Base-by-base conservation (phyloP, 768 basidiomycete species). In the Dioszegia crocea region DNA sequence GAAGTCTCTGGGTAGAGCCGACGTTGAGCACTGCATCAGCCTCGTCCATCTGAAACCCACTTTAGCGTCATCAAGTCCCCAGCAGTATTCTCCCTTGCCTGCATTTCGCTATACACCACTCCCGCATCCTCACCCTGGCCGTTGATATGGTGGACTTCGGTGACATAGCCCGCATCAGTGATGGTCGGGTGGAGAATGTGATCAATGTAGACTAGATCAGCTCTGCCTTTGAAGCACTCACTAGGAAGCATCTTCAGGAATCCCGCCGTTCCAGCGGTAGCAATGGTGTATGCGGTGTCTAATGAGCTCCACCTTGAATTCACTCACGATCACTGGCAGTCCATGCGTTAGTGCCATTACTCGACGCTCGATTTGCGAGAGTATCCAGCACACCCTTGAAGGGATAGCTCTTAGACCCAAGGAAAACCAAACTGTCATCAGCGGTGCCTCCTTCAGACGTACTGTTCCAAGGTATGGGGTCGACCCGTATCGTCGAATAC, bases 401-500 rank as follows among this genome's bases (percentile, higher is more conserved):
- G 0, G 94, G 93, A 71, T 91, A 98, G 67, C 88, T 86, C 71
- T 94, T 86, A 0, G 91, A 94, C 4, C 96, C 96, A 83, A 97
- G 88, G 74, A 98, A 98, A 29, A 97, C 84, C 60, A 94, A 78
- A 76, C 88, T 91, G 61, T 19, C 10, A 16, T 9, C 8, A 53
- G 36, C 39, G 5, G 36, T 3, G 9, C 47, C 14, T 23, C 6
- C 12, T 4, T 10, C 4, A 21, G 17, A 80, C 87, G 71, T 71
- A 91, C 89, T 97, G 93, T 78, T 97, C 94, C 38, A 98, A 80
- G 0, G 94, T 97, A 77, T 97, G 94, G 2, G 94, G 94, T 68
- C 93, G 88, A 57, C 94, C 94, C 49, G 85, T 88, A 73, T 96
- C 93, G 78, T 94, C 82, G 78, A 96, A 94, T 74, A 93, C 91